These are phyloP conservation scores for Carex scoparia DNA, from an alignment of 176 grass and related monocot species.

Conservation along the genomic window DNA sequence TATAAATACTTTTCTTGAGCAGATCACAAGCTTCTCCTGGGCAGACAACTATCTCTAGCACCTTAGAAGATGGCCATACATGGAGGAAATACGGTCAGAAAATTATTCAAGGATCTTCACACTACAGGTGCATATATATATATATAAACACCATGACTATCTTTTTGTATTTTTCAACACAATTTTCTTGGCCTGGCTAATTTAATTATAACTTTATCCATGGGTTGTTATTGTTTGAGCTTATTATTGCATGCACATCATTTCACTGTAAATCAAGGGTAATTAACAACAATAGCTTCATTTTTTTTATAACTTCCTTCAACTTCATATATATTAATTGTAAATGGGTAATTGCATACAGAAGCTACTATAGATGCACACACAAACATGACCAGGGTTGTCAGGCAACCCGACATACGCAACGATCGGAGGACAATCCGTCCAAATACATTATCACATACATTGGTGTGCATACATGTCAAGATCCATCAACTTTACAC, in stretches of 20 bases:
- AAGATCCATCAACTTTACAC: constrained; percentile 32
- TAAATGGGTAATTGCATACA: constrained; percentile 23
- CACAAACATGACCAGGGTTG: constrained; percentile 56
- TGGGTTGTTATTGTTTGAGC: neutral
- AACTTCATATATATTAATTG: neutral
- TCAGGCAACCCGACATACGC: constrained; percentile 47
- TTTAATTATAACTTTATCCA: neutral
- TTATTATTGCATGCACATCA: neutral
- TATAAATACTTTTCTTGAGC: neutral
- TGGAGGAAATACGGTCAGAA: constrained; percentile 97
- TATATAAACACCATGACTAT: neutral
- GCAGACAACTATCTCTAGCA: constrained; percentile 14
- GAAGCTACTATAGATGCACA: constrained; percentile 86
- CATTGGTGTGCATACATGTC: constrained; percentile 70
- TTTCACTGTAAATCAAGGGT: neutral
- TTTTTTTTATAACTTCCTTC: neutral
- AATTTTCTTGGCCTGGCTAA: neutral
- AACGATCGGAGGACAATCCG: constrained; percentile 33
- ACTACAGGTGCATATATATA: constrained; percentile 34
- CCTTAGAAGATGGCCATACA: constrained; percentile 42
- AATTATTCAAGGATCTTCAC: constrained; percentile 37
- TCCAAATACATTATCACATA: constrained; percentile 45
- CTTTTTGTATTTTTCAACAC: neutral
- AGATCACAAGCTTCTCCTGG: constrained; percentile 34
- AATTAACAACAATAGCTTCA: neutral